Evolutionary conservation across 2,329 filamentous ascomycete genomes (phyloP).

Genomic region (Trichoderma lentiforme): DNA sequence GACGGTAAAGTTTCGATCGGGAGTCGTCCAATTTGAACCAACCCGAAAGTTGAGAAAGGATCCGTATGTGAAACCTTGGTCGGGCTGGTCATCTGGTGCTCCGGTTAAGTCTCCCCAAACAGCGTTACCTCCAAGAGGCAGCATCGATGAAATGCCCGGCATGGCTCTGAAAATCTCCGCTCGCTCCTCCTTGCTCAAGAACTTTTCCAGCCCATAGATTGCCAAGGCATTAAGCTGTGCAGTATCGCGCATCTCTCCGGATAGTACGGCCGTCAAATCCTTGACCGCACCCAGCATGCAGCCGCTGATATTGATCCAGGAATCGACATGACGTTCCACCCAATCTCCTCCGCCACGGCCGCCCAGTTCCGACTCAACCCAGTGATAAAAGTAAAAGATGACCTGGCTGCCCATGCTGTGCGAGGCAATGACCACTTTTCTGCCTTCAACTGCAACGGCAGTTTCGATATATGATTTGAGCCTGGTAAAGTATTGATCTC

Average conservation of each 20-base stretch:
- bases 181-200: slow-evolving; percentile 83
- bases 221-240: slow-evolving; percentile 95
- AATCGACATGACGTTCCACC: slow-evolving; percentile 87
- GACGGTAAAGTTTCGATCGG: slow-evolving; percentile 75
- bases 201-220: slow-evolving; percentile 94
- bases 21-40: slow-evolving; percentile 60
- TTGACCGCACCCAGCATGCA: slow-evolving; percentile 97
- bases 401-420: slow-evolving; percentile 99
- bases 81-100: slow-evolving; percentile 81
- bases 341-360: slow-evolving; percentile 80
- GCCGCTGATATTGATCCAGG: slow-evolving; percentile 97
- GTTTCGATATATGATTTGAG: slow-evolving; percentile 89
- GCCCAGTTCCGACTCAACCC: slow-evolving; percentile 74
- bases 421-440: slow-evolving; percentile 82
- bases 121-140: slow-evolving; percentile 87
- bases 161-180: slow-evolving; percentile 94
- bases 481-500: slow-evolving; percentile 91
- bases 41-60: slow-evolving; percentile 80
- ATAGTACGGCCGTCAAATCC: slow-evolving; percentile 83
- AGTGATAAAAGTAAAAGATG: slow-evolving; percentile 75
- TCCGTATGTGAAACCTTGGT: slow-evolving; percentile 71
- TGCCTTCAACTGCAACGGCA: slow-evolving; percentile 66
- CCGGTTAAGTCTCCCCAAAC: slow-evolving; percentile 90
- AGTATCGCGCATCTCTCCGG: slow-evolving; percentile 97
- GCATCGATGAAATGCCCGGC: slow-evolving; percentile 95